These are phyloP conservation scores for Leccinum fallax DNA, from an alignment of 1,284 basidiomycete species.

Conservation along the genomic window DNA sequence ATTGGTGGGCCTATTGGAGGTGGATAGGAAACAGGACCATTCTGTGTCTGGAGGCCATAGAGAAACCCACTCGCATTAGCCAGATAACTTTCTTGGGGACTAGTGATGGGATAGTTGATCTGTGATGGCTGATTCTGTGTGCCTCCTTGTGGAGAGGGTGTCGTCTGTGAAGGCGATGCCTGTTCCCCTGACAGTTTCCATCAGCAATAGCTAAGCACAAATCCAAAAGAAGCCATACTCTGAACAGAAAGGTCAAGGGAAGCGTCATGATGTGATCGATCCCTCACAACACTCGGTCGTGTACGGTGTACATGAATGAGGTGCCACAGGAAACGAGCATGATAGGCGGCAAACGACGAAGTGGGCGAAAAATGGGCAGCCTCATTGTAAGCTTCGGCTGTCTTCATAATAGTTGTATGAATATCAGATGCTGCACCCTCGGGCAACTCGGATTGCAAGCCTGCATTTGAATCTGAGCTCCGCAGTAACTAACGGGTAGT, in stretches of 20 bases:
- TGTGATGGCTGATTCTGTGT: constrained; percentile 16
- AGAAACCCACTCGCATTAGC: constrained; percentile 17
- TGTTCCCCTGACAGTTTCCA: constrained; percentile 23
- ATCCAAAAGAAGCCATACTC: constrained; percentile 35
- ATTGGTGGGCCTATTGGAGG: constrained; percentile 19
- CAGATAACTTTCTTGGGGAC: constrained; percentile 25
- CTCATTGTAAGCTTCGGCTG: constrained; percentile 74
- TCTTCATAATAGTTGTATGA: constrained; percentile 60
- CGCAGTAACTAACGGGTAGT: constrained; percentile 57
- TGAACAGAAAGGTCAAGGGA: constrained; percentile 53
- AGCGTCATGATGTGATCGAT: constrained; percentile 34
- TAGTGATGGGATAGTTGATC: constrained; percentile 21
- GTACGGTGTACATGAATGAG: constrained; percentile 62
- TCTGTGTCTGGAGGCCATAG: constrained; percentile 20
- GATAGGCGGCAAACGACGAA: constrained; percentile 63
- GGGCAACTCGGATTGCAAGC: constrained; percentile 50
- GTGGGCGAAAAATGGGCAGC: constrained; percentile 63
- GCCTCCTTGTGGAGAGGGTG: constrained; percentile 28
- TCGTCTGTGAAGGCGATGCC: constrained; percentile 23
- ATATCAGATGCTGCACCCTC: constrained; percentile 63
- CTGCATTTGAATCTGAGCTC: constrained; percentile 53
- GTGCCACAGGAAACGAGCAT: constrained; percentile 73
- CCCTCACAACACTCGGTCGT: constrained; percentile 45
- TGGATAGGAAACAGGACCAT: constrained; percentile 20
- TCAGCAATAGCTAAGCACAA: constrained; percentile 9